Evolutionary conservation across 371 early-diverging fungal species (phyloP).

Genomic region (Thermomucor indicae-seudaticae): DNA sequence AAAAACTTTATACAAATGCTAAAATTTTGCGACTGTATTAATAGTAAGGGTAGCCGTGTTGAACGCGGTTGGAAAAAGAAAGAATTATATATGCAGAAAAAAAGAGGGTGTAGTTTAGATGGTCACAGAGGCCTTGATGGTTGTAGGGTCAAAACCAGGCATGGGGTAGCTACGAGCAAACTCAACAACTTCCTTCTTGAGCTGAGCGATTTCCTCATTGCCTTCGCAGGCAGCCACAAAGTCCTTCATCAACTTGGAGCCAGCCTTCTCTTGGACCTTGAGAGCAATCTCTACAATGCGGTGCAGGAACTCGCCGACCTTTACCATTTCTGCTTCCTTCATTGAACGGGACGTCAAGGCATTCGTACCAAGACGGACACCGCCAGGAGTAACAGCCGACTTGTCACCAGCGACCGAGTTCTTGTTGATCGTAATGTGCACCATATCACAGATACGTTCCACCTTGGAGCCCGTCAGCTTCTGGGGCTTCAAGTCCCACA

Average conservation of each 20-base stretch:
- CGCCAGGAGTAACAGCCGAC: constrained; percentile 85
- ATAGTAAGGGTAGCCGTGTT: neutral
- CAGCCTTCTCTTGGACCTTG: constrained; percentile 68
- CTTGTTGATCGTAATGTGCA: constrained; percentile 91
- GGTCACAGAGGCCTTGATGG: constrained; percentile 41
- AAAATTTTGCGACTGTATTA: too few relatives aligned
- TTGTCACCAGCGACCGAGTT: constrained; percentile 92
- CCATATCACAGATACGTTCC: constrained; percentile 96
- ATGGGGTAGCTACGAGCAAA: constrained; percentile 91
- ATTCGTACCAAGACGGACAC: constrained; percentile 86
- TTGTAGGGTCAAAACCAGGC: constrained; percentile 70
- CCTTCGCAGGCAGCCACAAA: constrained; percentile 75
- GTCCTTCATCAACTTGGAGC: constrained; percentile 94
- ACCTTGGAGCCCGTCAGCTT: constrained; percentile 85
- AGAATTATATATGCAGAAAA: too few relatives aligned
- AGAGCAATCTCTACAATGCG: constrained; percentile 91
- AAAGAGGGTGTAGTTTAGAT: too few relatives aligned
- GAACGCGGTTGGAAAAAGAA: constrained; percentile 8
- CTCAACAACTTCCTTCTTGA: constrained; percentile 86
- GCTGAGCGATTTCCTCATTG: constrained; percentile 66
- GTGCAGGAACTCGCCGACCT: constrained; percentile 83
- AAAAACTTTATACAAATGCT: constrained; percentile 10
- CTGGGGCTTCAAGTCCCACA: constrained; percentile 87
- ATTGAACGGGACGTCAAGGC: constrained; percentile 91
- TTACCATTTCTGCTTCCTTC: constrained; percentile 82